A percentile compares a stretch with the other conserved stretches of the same genome.
These are phyloP conservation scores for Larix kaempferi DNA, from an alignment of 75 land plant genomes.

Conservation along the genomic window DNA sequence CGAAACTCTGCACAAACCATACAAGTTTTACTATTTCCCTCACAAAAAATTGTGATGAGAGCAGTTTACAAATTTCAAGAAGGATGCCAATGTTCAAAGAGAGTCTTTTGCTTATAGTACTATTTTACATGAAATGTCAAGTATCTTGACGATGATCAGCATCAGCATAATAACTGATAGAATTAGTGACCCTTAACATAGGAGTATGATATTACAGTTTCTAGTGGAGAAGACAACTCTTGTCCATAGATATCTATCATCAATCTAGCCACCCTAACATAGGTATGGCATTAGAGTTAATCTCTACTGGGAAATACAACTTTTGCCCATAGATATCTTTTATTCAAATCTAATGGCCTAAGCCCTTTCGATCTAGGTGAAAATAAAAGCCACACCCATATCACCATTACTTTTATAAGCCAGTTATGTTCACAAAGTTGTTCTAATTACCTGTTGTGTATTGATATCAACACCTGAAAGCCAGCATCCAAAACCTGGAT, in stretches of 20 bases:
- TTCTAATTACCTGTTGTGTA: constrained; percentile 79
- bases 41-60: too few species aligned
- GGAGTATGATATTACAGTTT: not conserved
- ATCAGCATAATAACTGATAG: too few species aligned
- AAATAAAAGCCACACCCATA: not conserved
- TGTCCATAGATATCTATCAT: not conserved
- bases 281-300: not conserved
- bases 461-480: constrained; percentile 99
- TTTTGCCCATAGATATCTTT: not conserved
- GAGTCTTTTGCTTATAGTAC: too few species aligned
- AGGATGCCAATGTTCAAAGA: too few species aligned
- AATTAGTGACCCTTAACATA: too few species aligned
- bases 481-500: constrained; percentile 99
- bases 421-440: not conserved
- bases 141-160: too few species aligned
- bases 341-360: not conserved
- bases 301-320: not conserved
- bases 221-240: not conserved
- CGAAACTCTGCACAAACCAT: constrained; percentile 74
- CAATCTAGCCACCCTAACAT: not conserved
- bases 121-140: too few species aligned
- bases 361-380: not conserved
- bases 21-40: too few species aligned
- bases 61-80: too few species aligned
- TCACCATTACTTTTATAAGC: not conserved